Evolutionary conservation across 495 filamentous ascomycete genomes (phyloP).

Genomic region (Echria macrotheca): DNA sequence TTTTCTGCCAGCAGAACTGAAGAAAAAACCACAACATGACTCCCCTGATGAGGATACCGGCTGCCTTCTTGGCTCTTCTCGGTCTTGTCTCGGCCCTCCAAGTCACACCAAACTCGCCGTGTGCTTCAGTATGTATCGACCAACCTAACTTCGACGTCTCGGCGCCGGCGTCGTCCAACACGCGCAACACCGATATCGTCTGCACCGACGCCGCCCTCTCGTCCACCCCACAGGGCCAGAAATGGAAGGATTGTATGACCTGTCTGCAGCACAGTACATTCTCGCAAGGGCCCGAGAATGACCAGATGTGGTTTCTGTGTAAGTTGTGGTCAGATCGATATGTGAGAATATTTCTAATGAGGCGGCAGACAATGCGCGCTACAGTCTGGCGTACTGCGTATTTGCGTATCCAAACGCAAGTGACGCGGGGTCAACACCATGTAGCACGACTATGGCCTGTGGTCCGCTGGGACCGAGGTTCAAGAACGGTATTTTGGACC

Average conservation of each 20-base stretch:
- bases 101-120: conserved; percentile 49
- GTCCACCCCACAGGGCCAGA: conserved; percentile 31
- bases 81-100: conserved; percentile 33
- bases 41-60: conserved; percentile 2
- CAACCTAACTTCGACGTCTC: conserved; percentile 32
- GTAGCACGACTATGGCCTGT: conserved; percentile 38
- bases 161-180: conserved; percentile 41
- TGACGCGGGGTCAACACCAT: conserved; percentile 32
- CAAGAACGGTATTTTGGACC: conserved; percentile 26
- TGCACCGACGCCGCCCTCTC: conserved; percentile 42
- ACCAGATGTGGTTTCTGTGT: conserved; percentile 51
- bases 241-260: conserved; percentile 44
- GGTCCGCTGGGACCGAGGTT: conserved; percentile 29
- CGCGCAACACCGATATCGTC: conserved; percentile 37
- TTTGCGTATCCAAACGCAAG: conserved; percentile 42
- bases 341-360: too few species aligned
- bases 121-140: conserved; percentile 42
- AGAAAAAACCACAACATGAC: conserved; percentile 14
- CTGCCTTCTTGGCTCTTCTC: conserved; percentile 15
- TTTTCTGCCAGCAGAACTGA: not conserved
- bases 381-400: conserved; percentile 39
- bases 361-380: conserved; percentile 45
- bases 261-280: conserved; percentile 48
- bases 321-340: too few species aligned
- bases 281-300: conserved; percentile 37